Evolutionary conservation across 371 early-diverging fungal genomes (phyloP).

Genomic region (Sporodiniella umbellata): DNA sequence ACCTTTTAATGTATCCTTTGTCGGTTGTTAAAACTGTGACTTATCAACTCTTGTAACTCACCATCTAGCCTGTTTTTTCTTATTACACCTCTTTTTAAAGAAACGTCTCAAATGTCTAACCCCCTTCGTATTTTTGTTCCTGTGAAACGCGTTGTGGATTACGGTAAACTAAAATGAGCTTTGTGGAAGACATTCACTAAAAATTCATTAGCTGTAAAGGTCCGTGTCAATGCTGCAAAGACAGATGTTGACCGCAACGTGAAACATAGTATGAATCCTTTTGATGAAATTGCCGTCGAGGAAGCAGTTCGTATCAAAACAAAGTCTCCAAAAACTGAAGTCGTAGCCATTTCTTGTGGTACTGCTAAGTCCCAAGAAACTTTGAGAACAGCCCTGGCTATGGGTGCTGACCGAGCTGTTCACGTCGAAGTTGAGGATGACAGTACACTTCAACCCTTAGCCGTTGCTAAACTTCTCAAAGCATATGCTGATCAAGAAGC

Average conservation of each 20-base stretch:
- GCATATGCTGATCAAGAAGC: conserved; percentile 86
- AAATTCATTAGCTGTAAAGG: conserved; percentile 91
- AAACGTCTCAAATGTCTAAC: conserved; percentile 52
- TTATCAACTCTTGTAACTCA: too few relatives aligned
- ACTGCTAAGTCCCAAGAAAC: conserved; percentile 89
- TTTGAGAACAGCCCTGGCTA: conserved; percentile 94
- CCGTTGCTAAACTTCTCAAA: conserved; percentile 92
- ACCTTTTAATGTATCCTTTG: too few relatives aligned
- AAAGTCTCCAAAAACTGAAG: conserved; percentile 66
- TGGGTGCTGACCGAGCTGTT: conserved; percentile 97
- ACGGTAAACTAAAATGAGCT: too few relatives aligned
- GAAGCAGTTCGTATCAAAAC: conserved; percentile 95
- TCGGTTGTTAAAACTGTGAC: too few relatives aligned
- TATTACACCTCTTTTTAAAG: too few relatives aligned
- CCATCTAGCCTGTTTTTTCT: too few relatives aligned
- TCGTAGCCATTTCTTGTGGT: conserved; percentile 92
- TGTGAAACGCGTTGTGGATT: conserved; percentile 97
- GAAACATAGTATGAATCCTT: conserved; percentile 99
- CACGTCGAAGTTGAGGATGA: conserved; percentile 88
- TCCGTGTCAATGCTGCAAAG: conserved; percentile 89
- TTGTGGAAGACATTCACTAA: too few relatives aligned
- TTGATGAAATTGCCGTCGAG: conserved; percentile 98
- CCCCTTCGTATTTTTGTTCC: conserved; percentile 83
- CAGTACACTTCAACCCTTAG: conserved; percentile 70
- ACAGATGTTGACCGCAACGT: conserved; percentile 92